Evolutionary conservation across 441 rosid species (phyloP).

Genomic region (Populus hybrid): DNA sequence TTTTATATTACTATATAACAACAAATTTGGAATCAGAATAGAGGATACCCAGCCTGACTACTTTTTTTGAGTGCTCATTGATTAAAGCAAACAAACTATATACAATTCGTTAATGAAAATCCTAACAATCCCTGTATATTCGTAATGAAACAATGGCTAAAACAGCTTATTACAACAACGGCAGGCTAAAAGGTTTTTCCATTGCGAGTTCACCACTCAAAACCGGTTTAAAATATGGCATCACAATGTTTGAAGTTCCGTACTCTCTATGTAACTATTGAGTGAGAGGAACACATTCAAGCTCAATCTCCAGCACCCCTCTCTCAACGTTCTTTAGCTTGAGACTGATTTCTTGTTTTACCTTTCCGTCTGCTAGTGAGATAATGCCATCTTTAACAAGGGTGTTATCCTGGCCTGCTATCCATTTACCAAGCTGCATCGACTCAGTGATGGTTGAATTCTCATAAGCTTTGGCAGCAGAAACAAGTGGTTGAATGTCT

Average conservation of each 20-base stretch:
- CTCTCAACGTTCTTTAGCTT: constrained; percentile 87
- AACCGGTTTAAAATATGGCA: not conserved
- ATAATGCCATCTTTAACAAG: constrained; percentile 75
- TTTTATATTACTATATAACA: not conserved
- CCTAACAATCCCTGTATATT: constrained; percentile 7
- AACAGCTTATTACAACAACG: not conserved
- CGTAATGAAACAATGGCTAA: constrained; percentile 1
- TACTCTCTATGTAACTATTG: constrained; percentile 40
- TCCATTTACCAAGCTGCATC: constrained; percentile 75
- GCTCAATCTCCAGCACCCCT: constrained; percentile 81
- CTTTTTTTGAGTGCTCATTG: not conserved
- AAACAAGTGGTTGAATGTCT: constrained; percentile 82
- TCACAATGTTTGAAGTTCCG: not conserved
- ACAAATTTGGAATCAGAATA: not conserved
- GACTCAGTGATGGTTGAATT: constrained; percentile 48
- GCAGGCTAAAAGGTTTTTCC: constrained; percentile 2
- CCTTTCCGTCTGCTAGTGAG: constrained; percentile 60
- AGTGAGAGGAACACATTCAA: constrained; percentile 89
- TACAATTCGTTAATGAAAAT: constrained; percentile 7
- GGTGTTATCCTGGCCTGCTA: constrained; percentile 67
- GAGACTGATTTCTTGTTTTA: constrained; percentile 73
- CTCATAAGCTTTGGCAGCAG: constrained; percentile 82
- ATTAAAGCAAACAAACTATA: not conserved
- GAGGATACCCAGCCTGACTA: not conserved
- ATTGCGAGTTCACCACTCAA: not conserved